Conservation (phyloP, 2,329 filamentous ascomycete species). For the Dactylellina leptospora region DNA sequence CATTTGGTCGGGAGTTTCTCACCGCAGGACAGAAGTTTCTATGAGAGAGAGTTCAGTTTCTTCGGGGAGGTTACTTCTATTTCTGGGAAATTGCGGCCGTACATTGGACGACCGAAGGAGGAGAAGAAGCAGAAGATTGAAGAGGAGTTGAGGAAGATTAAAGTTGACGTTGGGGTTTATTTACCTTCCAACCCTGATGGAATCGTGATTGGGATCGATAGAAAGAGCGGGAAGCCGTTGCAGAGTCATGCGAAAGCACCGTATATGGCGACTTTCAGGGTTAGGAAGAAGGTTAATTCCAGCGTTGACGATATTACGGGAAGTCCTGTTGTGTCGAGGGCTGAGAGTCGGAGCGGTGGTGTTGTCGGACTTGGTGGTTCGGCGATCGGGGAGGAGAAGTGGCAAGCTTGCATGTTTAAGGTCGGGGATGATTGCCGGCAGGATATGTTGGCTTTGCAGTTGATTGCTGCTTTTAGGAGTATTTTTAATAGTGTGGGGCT, state of each 20-base stretch:
- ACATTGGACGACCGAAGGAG: constrained; percentile 88
- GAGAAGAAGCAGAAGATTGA: constrained; percentile 99
- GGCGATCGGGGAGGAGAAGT: constrained; percentile 76
- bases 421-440: constrained; percentile 98
- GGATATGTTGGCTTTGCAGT: constrained; percentile 93
- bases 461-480: constrained; percentile 96
- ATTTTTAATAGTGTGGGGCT: constrained; percentile 96
- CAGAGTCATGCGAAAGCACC: constrained; percentile 98
- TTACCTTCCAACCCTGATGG: constrained; percentile 96
- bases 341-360: constrained; percentile 63
- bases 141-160: constrained; percentile 95
- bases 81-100: constrained; percentile 92
- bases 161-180: constrained; percentile 96
- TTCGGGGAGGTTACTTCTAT: constrained; percentile 96
- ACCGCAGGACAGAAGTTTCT: constrained; percentile 80
- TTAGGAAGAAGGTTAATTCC: constrained; percentile 76
- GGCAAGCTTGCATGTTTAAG: constrained; percentile 99
- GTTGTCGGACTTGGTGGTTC: too few species aligned
- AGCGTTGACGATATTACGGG: constrained; percentile 57
- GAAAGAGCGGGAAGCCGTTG: constrained; percentile 95
- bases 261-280: constrained; percentile 98
- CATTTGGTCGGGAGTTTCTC: constrained; percentile 86
- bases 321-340: constrained; percentile 20
- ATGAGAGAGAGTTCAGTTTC: constrained; percentile 95
- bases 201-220: constrained; percentile 95